Conservation (phyloP, 2,329 filamentous ascomycete species). For the Cordyceps farinosa region DNA sequence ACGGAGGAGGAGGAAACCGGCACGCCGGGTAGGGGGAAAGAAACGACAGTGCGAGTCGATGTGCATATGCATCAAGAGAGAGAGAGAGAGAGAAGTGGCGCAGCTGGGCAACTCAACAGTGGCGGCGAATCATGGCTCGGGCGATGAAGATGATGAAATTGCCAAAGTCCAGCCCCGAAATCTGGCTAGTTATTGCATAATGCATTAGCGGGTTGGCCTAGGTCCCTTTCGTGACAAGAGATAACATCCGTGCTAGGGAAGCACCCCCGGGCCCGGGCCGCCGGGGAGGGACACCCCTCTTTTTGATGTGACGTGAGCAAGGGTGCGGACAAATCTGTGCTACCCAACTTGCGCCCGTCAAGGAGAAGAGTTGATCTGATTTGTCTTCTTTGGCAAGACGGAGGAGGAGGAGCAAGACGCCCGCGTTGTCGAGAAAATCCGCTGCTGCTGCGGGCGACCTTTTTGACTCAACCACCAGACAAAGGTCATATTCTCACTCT, state of each 20-base stretch:
- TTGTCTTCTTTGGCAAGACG: no score
- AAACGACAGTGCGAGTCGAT: background rate
- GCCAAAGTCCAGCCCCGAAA: background rate
- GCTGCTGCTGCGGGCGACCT: no score
- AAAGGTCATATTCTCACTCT: no score
- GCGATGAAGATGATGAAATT: background rate
- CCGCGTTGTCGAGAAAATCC: no score
- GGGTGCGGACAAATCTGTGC: background rate
- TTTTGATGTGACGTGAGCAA: background rate
- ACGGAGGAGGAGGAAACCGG: no score
- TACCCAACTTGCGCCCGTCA: background rate
- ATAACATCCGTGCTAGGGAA: background rate
- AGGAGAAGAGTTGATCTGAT: background rate
- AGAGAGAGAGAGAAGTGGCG: background rate
- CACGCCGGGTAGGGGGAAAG: no score
- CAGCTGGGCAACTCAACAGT: background rate
- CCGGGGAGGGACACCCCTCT: background rate
- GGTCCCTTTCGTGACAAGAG: background rate
- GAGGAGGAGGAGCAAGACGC: no score
- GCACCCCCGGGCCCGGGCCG: background rate
- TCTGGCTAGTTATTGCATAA: background rate
- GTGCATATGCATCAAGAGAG: background rate
- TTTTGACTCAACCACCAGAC: no score
- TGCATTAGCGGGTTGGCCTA: no score
- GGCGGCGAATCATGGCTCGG: background rate